Evolutionary conservation across 495 filamentous ascomycete species (phyloP).

Genomic region (Cladorrhinum samala): DNA sequence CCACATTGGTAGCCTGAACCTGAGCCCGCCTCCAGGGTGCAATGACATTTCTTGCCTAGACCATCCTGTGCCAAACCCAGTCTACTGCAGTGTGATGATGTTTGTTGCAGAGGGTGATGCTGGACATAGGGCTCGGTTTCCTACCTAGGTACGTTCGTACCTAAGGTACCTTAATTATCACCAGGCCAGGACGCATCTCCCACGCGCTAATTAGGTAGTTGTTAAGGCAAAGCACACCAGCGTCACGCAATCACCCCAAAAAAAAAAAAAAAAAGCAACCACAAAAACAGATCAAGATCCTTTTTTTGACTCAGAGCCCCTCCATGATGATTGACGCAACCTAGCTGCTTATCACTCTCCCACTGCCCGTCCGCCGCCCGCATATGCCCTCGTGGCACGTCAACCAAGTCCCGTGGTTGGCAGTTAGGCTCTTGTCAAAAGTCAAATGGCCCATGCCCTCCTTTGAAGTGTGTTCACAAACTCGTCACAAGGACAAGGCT

Average conservation of each 20-base stretch:
- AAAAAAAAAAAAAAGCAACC: neutral
- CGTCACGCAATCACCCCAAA: slow-evolving; percentile 13
- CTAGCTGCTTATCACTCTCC: slow-evolving; percentile 9
- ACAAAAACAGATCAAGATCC: neutral
- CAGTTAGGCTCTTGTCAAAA: neutral
- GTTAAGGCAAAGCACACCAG: slow-evolving; percentile 5
- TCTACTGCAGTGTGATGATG: neutral
- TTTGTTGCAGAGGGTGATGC: neutral
- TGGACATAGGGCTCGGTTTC: too few relatives aligned
- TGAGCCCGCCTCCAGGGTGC: neutral
- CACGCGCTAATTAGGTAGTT: neutral
- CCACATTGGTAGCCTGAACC: neutral
- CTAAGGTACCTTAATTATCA: too few relatives aligned
- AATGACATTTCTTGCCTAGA: too few relatives aligned
- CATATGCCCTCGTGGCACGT: slow-evolving; percentile 5
- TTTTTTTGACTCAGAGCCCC: slow-evolving; percentile 19
- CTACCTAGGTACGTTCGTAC: too few relatives aligned
- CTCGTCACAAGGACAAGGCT: neutral
- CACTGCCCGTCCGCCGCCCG: slow-evolving; percentile 2
- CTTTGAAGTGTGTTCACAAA: too few relatives aligned
- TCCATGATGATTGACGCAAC: slow-evolving; percentile 11
- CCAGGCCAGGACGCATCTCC: too few relatives aligned
- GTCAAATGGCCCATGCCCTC: too few relatives aligned
- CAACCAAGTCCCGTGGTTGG: neutral
- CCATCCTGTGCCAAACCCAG: too few relatives aligned